Evolutionary conservation across 129 eudicot species (phyloP).

Genomic region (Helianthus annuus): DNA sequence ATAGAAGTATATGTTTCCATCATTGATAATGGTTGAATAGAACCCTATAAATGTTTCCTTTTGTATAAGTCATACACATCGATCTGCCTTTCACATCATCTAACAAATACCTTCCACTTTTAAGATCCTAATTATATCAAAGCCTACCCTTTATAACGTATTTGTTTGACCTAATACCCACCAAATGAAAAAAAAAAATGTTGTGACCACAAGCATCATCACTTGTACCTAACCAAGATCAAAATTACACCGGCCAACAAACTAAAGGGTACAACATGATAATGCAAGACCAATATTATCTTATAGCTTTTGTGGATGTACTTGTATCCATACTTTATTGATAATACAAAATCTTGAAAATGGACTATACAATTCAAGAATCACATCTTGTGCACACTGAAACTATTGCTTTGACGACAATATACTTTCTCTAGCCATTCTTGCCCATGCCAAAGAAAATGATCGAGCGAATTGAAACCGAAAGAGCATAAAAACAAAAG

Average conservation of each 20-base stretch:
- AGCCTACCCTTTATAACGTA: slow-evolving; percentile 22
- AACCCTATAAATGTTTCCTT: slow-evolving; percentile 17
- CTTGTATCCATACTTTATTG: slow-evolving; percentile 18
- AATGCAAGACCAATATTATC: slow-evolving; percentile 13
- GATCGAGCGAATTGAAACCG: slow-evolving; percentile 1
- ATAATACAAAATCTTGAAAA: slow-evolving; percentile 25
- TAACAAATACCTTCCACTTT: slow-evolving; percentile 29
- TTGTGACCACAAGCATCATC: slow-evolving; percentile 26
- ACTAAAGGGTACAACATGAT: slow-evolving; percentile 9
- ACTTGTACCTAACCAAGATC: slow-evolving; percentile 22
- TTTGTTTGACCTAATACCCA: slow-evolving; percentile 24
- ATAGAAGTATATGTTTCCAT: slow-evolving; percentile 14
- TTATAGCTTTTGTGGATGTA: slow-evolving; percentile 5
- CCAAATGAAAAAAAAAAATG: slow-evolving; percentile 1
- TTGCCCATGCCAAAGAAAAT: slow-evolving; percentile 26
- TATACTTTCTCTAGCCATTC: slow-evolving; percentile 10
- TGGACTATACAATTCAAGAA: slow-evolving; percentile 27
- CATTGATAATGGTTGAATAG: slow-evolving; percentile 23
- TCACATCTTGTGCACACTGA: slow-evolving; percentile 8
- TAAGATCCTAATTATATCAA: not conserved
- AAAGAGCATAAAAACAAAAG: slow-evolving; percentile 32
- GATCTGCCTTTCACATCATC: slow-evolving; percentile 29
- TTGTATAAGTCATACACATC: not conserved
- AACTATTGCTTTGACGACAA: not conserved
- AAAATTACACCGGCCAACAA: slow-evolving; percentile 12